Conservation (phyloP, 2,329 filamentous ascomycete species). For the Alternaria atra region DNA sequence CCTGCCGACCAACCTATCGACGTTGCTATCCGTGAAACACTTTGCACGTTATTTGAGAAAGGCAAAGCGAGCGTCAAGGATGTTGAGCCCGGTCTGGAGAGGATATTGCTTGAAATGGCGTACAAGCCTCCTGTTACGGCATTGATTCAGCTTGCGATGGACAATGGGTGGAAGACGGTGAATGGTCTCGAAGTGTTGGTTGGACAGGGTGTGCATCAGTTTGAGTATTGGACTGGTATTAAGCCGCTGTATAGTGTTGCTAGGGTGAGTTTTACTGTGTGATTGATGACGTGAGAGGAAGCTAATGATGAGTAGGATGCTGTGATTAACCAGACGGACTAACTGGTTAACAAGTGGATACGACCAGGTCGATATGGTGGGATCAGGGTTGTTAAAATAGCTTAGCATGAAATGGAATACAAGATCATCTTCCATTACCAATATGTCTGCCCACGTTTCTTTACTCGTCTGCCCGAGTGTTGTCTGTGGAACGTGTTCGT, state of each 20-base stretch:
- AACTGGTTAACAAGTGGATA: background rate
- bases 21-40: constrained; percentile 69
- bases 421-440: background rate
- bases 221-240: constrained; percentile 86
- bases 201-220: constrained; percentile 87
- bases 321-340: constrained; percentile 27
- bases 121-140: constrained; percentile 88
- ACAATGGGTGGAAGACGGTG: constrained; percentile 82
- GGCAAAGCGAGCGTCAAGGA: constrained; percentile 24
- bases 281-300: background rate
- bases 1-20: constrained; percentile 89
- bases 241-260: constrained; percentile 75
- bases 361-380: too few species aligned
- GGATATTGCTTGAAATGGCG: constrained; percentile 88
- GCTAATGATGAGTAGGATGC: constrained; percentile 24
- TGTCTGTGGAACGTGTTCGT: background rate
- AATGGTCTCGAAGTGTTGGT: constrained; percentile 89
- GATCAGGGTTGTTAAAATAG: background rate
- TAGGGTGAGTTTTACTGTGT: constrained; percentile 57
- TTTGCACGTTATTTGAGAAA: constrained; percentile 64
- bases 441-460: background rate
- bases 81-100: constrained; percentile 42
- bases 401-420: background rate
- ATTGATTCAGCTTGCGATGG: constrained; percentile 82
- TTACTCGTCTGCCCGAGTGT: background rate